Base-by-base conservation (phyloP, 2,329 filamentous ascomycete genomes). In the Ophiostoma quercus region DNA sequence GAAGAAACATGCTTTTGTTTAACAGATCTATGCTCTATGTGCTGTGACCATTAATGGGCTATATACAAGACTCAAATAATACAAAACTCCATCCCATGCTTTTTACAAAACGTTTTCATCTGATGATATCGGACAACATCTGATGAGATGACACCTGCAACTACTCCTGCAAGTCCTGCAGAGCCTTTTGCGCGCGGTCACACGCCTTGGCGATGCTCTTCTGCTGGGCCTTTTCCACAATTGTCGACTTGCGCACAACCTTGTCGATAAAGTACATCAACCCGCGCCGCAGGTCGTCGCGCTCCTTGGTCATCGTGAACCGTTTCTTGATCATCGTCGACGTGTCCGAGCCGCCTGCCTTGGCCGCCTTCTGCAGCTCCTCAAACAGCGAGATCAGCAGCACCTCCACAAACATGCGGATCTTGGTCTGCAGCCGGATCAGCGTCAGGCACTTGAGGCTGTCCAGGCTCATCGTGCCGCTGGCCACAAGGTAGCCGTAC, bases 191-290 rank as follows among this genome's bases (percentile, higher is more conserved):
- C 1, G 81, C 83, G 71, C 79, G 76, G 71, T 80, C 80, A 74
- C 83, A 85, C 2, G 78, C 80, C 75, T 81, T 82, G 75, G 78
- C 81, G 9, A 89, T 75, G 71, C 78, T 80, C 73, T 79, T 82
- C 69, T 79, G 79, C 69, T 86, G 81, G 72, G 79, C 80, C 74
- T 83, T 84, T 6, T 80, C 79, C 16, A 80, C 79, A 62, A 87
- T 79, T 75, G 86, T 79, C 0, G 89, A 90, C 77, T 88, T 90
- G 4, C 85, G 82, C 19, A 97, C 84, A 63, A 90, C 85, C 77
- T 90, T 93, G 76, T 87, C 87, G 68, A 98, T 76, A 76, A 97
- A 95, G 78, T 90, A 96, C 72, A 91, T 88, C 73, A 97, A 76
- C 0, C 92, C 91, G 70, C 87, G 87, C 5, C 89, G 87, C 72